phyloP scores from a whole-genome alignment of 2,329 filamentous ascomycete species.

The Setomelanomma holmii region DNA sequence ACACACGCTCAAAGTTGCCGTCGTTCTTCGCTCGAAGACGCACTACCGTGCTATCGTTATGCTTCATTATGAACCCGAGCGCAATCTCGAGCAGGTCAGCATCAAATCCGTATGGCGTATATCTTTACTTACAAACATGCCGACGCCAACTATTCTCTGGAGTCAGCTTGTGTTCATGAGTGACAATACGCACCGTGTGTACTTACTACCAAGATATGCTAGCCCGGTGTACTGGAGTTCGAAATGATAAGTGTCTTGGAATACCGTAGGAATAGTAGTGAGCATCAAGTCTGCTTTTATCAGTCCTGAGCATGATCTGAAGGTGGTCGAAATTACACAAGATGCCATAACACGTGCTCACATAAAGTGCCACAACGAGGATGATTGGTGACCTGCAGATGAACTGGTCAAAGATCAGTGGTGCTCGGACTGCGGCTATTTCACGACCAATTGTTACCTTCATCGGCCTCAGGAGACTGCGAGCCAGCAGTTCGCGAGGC shows the following conservation, averaged over 20 bases:
- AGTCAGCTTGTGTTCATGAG: too few relatives aligned
- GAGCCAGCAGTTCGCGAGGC: conserved; percentile 18
- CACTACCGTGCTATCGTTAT: conserved; percentile 11
- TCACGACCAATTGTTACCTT: conserved; percentile 22
- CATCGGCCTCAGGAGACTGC: conserved; percentile 34
- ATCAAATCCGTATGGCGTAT: conserved; percentile 61
- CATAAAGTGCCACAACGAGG: conserved; percentile 21
- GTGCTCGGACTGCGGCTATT: not conserved
- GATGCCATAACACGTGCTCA: conserved; percentile 31
- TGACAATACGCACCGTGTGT: not conserved
- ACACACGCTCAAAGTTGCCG: conserved; percentile 29
- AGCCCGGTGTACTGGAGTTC: conserved; percentile 71
- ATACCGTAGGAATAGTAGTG: conserved; percentile 71
- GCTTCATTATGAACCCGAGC: conserved; percentile 13
- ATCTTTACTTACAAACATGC: conserved; percentile 18
- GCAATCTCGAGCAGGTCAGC: conserved; percentile 61
- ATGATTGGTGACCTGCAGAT: conserved; percentile 24
- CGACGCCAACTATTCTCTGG: conserved; percentile 6
- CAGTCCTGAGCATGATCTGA: not conserved
- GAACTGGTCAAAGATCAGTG: not conserved
- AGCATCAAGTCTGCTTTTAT: conserved; percentile 21
- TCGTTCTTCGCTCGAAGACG: conserved; percentile 15
- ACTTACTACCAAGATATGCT: conserved; percentile 18
- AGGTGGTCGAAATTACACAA: conserved; percentile 13
- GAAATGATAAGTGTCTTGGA: conserved; percentile 75